A percentile compares a stretch with the other conserved stretches of the same genome.
Evolutionary conservation across 306 rosid genomes (phyloP).

Genomic region (peach (Prunus persica)): DNA sequence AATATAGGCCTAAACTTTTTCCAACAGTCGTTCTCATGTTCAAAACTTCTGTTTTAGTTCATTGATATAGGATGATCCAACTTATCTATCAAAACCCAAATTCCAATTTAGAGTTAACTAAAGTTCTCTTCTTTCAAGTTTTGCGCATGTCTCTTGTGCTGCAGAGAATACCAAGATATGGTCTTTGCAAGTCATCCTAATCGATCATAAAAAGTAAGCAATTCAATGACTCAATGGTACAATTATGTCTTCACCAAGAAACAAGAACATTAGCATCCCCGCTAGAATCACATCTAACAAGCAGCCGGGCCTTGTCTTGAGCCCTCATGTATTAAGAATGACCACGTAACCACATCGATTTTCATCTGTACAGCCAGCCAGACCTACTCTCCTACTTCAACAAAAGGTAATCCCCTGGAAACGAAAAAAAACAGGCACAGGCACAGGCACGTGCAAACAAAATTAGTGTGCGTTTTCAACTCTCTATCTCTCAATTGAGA

Average conservation of each 20-base stretch:
- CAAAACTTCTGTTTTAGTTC: no score
- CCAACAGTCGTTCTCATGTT: no score
- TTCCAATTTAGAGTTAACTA: background rate
- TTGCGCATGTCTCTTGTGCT: no score
- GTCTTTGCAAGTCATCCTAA: background rate
- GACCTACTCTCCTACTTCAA: constrained; percentile 23
- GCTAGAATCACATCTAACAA: background rate
- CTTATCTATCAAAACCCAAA: background rate
- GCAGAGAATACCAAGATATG: background rate
- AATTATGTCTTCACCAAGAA: background rate
- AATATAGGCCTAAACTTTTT: no score
- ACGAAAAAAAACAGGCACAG: background rate
- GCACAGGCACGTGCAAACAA: background rate
- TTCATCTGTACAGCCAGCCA: constrained; percentile 4
- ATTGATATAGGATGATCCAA: no score
- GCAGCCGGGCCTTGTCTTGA: background rate
- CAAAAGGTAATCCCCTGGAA: constrained; percentile 31
- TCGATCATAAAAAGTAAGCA: background rate
- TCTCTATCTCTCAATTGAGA: background rate
- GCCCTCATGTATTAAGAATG: background rate
- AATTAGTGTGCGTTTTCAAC: background rate
- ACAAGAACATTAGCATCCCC: background rate
- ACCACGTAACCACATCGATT: background rate
- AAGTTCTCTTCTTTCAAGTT: background rate
- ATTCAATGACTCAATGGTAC: background rate